Evolutionary conservation across 2,329 filamentous ascomycete species (phyloP), one percentile per base, ranked within the genome.

Genomic region (Cyclaneusma minus): DNA sequence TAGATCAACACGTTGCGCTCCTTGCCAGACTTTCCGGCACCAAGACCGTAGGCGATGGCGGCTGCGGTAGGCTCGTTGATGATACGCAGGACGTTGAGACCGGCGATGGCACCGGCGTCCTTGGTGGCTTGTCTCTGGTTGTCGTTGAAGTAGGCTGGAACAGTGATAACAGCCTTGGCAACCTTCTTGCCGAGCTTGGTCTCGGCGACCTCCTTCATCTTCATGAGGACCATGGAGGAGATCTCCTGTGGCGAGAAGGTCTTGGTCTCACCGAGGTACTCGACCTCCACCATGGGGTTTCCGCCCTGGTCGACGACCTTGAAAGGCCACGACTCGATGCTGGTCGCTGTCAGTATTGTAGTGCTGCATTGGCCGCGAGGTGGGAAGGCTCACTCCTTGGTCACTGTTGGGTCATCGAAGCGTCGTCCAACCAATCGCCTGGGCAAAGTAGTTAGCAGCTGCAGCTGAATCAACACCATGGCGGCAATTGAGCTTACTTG

Each of bases 121-220:
- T 95, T 95, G 64, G 89, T 98, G 42, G 89, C 82, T 64, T 95
- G 89, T 64, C 89, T 80, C 69, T 98, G 89, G 70, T 92, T 93
- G 75, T 98, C 89, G 71, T 95, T 95, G 82, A 98, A 98, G 73
- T 98, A 98, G 54, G 89, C 89, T 32, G 89, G 89, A 32, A 95
- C 89, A 36, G 89, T 98, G 59, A 98, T 85, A 56, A 98, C 89
- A 40, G 89, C 89, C 75, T 95, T 95, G 64, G 89, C 76, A 49
- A 95, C 85, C 68, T 89, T 92, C 78, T 91, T 93, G 60, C 84
- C 89, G 48, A 98, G 75, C 73, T 98, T 95, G 59, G 68, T 70
- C 70, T 98, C 89, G 49, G 89, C 89, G 55, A 94, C 84, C 64
- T 98, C 89, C 72, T 93, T 92, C 87, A 95, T 94, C 87, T 98